Evolutionary conservation across 345 rosid genomes (phyloP), one percentile per base, ranked within the genome.

Genomic region (Linum lewisii): DNA sequence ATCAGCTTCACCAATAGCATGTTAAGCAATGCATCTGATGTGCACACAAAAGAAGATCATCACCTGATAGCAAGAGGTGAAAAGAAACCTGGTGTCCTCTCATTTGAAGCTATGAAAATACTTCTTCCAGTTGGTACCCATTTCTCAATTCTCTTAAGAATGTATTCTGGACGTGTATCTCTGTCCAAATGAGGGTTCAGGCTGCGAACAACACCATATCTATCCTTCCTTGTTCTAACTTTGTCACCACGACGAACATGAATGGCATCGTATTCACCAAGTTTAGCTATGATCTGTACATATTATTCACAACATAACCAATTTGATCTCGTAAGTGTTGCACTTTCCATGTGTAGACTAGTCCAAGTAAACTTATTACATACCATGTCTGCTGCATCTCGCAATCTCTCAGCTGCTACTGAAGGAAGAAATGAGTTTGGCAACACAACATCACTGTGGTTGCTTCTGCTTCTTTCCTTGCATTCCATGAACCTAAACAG

Each of bases 241-340:
- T 78, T 87, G 72, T 87, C 99, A 7, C 99, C 96, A 63, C 97
- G 81, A 66, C 95, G 97, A 53, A 87, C 96, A 69, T 93, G 99
- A 60, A 93, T 87, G 47, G 97, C 90, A 80, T 84, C 94, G 65
- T 89, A 93, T 68, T 93, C 84, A 62, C 88, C 87, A 1, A 93
- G 90, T 20, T 66, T 69, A 53, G 76, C 75, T 73, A 76, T 87
- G 69, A 93, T 80, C 99, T 88, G 83, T 66, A 37, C 45, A 66
- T 53, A 64, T 15, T 50, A 70, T 58, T n/a, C n/a, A n/a, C 67
- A 37, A 50, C 42, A 24, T 61, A 37, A 66, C 44, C 20, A 56
- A 20, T 42, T 42, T 4, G 47, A 14, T 7, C 15, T 42, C 16
- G 13, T 42, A 42, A 42, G 47, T 16, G 18, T 42, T 6, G 2